Evolutionary conservation across 2,329 filamentous ascomycete species (phyloP), one percentile per base, ranked within the genome.

Genomic region (Aspergillus costaricaensis): DNA sequence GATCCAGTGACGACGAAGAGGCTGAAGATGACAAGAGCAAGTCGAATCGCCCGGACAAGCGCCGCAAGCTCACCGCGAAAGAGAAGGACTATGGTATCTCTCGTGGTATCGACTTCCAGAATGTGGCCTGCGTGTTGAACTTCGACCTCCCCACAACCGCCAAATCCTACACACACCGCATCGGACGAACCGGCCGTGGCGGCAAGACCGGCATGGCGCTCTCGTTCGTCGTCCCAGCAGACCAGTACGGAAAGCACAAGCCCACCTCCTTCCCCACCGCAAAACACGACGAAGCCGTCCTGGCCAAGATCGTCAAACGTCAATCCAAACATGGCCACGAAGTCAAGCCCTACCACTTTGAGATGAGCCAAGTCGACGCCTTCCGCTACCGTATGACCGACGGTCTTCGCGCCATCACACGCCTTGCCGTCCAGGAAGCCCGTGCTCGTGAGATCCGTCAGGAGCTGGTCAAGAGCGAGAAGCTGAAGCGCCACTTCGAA

Each of bases 381-480:
- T 98, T 99, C 81, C 85, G 94, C 19, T 99, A 99, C 78, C 89
- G 95, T 67, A 92, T 96, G 86, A 91, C 91, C 56, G 95, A 98
- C 74, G 95, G 94, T 0, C 81, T 99, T 43, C 87, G 93, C 64
- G 89, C 92, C 0, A 92, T 99, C 2, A 99, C 95, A 9, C 88
- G 91, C 60, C 90, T 96, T 25, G 91, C 94, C 0, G 87, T 99
- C 48, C 90, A 94, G 65, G 93, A 97, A 80, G 94, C 95, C 2
- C 86, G 95, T 53, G 91, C 91, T 9, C 86, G 91, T 61, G 94
- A 99, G 77, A 84, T 99, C 59, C 86, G 91, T 57, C 88, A 94
- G 74, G 95, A 98, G 76, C 83, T 99, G 12, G 83, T 97, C 69
- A 96, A 96, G 80, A 94, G 90, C 66, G 94, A 98, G 72, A 97